A percentile compares a stretch with the other conserved stretches of the same genome.
phyloP scores from a whole-genome alignment of 441 rosid species.

The Aleurites moluccanus region DNA sequence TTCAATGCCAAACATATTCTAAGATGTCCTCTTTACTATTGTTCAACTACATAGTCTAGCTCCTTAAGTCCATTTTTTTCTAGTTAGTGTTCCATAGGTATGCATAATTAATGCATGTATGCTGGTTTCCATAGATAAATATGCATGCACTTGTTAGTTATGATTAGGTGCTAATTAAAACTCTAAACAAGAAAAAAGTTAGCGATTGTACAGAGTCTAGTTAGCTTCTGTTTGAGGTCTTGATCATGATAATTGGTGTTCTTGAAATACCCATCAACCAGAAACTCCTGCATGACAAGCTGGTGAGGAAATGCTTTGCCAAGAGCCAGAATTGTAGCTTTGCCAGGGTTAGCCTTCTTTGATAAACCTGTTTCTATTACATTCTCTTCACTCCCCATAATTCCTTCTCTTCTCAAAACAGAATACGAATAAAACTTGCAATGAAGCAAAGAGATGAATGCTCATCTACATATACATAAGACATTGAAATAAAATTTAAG shows the following conservation, averaged over 20 bases:
- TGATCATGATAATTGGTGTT: slow-evolving; percentile 90
- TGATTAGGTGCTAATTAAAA: background rate
- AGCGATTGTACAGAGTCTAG: slow-evolving; percentile 66
- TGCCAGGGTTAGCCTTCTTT: slow-evolving; percentile 49
- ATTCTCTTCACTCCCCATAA: slow-evolving; percentile 48
- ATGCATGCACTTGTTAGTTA: background rate
- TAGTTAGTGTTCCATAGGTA: background rate
- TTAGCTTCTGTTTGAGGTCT: slow-evolving; percentile 80
- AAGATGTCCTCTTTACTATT: no score
- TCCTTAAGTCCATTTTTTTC: background rate
- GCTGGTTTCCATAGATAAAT: no score
- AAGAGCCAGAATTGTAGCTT: slow-evolving; percentile 82
- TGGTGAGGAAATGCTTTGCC: slow-evolving; percentile 97
- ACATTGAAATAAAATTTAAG: slow-evolving; percentile 1
- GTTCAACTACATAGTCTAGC: background rate
- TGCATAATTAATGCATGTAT: background rate
- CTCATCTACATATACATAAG: slow-evolving; percentile 13
- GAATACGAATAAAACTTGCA: slow-evolving; percentile 7
- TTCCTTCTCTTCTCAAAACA: slow-evolving; percentile 20
- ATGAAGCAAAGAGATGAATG: slow-evolving; percentile 4
- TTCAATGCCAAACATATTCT: no score
- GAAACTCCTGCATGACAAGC: slow-evolving; percentile 93
- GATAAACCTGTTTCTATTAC: slow-evolving; percentile 28
- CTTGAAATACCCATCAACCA: slow-evolving; percentile 91
- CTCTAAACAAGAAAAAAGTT: slow-evolving; percentile 17